A percentile compares a stretch with the other conserved stretches of the same genome.
phyloP scores from a whole-genome alignment of 306 rosid species.

The Herpetospermum pedunculosum region DNA sequence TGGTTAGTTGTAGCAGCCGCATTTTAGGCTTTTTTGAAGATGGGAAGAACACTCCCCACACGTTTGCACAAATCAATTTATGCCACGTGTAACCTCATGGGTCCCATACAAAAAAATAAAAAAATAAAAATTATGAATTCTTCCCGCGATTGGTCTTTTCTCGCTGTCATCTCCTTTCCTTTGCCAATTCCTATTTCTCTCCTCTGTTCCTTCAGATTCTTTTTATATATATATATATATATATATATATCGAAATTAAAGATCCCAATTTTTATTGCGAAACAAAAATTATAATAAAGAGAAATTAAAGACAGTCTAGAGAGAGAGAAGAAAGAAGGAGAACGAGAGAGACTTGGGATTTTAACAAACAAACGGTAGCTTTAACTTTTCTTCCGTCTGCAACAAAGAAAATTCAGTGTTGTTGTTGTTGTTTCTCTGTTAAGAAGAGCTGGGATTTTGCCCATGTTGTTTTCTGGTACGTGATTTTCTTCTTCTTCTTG shows the following conservation, averaged over 20 bases:
- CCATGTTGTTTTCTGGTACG: not conserved
- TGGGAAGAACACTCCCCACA: slow-evolving; percentile 33
- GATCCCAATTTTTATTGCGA: not conserved
- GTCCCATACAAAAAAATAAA: not conserved
- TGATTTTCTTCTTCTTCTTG: not conserved
- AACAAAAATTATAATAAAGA: not conserved
- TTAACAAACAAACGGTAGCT: not conserved
- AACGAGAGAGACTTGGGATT: not conserved
- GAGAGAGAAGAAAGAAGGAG: not conserved
- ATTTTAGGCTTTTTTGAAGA: not conserved
- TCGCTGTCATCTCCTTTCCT: slow-evolving; percentile 10
- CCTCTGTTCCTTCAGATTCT: not conserved
- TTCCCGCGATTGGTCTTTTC: not conserved
- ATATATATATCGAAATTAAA: not conserved
- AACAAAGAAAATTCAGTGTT: not conserved
- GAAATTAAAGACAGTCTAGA: not conserved
- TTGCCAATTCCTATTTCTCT: slow-evolving; percentile 20
- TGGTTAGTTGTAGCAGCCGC: not conserved
- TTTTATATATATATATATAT: not conserved
- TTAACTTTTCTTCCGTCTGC: not conserved
- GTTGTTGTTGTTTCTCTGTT: not conserved
- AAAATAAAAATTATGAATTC: no score
- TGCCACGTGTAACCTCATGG: slow-evolving; percentile 37
- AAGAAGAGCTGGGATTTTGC: not conserved
- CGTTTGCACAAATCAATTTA: slow-evolving; percentile 11